phyloP scores from a whole-genome alignment of 768 basidiomycete species.

The Lactarius hengduanensis region DNA sequence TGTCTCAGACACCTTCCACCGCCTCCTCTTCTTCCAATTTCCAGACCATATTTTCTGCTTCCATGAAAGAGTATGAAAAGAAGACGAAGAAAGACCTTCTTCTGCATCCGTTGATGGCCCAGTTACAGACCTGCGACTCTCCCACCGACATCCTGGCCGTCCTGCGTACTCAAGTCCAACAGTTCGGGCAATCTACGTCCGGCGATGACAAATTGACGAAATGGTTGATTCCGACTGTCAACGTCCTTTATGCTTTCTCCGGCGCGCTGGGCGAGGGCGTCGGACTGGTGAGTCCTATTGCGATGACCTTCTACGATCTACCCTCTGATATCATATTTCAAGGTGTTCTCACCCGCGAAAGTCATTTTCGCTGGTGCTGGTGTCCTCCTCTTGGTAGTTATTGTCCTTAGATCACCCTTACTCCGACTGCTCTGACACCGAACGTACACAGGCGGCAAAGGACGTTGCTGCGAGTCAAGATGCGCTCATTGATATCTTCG shows the following conservation, averaged over 20 bases:
- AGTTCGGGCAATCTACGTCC: neutral
- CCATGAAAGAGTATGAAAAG: neutral
- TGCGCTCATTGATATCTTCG: neutral
- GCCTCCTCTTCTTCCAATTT: neutral
- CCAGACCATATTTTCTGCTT: neutral
- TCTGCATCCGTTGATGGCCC: neutral
- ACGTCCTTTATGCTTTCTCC: neutral
- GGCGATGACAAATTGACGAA: neutral
- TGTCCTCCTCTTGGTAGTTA: neutral
- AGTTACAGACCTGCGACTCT: neutral
- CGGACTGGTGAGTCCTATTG: neutral
- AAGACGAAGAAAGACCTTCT: neutral
- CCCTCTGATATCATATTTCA: neutral
- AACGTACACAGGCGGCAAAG: neutral
- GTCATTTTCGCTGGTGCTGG: neutral
- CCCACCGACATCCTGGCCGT: too few relatives aligned
- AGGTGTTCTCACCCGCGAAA: neutral
- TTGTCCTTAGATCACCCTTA: neutral
- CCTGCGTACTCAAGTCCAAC: too few relatives aligned
- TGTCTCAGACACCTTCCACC: neutral
- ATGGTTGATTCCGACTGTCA: neutral
- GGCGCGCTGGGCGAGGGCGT: neutral
- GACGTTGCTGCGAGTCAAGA: neutral
- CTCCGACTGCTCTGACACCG: neutral
- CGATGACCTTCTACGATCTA: neutral